Percentiles rank a stretch among this genome's conserved stretches.
Evolutionary conservation across 164 flowering plant genomes (phyloP).

Genomic region (Houttuynia cordata): DNA sequence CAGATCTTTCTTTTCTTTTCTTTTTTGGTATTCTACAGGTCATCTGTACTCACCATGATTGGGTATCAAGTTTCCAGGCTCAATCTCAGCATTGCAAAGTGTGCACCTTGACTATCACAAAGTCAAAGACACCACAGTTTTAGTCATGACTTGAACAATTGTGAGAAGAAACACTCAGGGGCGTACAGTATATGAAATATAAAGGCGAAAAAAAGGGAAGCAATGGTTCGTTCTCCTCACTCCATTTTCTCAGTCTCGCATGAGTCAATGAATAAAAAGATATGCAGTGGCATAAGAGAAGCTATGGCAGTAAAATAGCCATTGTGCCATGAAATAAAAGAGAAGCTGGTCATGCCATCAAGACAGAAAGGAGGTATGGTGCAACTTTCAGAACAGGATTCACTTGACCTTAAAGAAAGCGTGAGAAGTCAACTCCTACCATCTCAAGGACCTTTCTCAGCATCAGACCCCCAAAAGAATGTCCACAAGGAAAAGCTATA

Average conservation of each 20-base stretch:
- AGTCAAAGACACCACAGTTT: neutral
- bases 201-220: too few relatives aligned
- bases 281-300: too few relatives aligned
- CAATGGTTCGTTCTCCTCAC: too few relatives aligned
- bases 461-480: constrained; percentile 93
- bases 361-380: neutral
- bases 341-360: too few relatives aligned
- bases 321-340: too few relatives aligned
- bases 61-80: constrained; percentile 53
- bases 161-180: too few relatives aligned
- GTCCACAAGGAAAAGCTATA: constrained; percentile 80
- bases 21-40: neutral
- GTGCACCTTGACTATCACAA: constrained; percentile 71
- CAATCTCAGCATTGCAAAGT: constrained; percentile 70
- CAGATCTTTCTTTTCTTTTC: neutral
- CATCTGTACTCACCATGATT: constrained; percentile 46
- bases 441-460: constrained; percentile 70
- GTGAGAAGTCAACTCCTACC: constrained; percentile 20
- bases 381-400: neutral
- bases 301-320: too few relatives aligned
- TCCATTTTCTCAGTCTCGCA: too few relatives aligned
- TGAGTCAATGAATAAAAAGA: too few relatives aligned
- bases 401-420: neutral
- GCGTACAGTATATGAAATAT: too few relatives aligned
- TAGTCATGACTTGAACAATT: neutral